Conservation (phyloP, 306 rosid species). For the Pyrus pyrifolia region DNA sequence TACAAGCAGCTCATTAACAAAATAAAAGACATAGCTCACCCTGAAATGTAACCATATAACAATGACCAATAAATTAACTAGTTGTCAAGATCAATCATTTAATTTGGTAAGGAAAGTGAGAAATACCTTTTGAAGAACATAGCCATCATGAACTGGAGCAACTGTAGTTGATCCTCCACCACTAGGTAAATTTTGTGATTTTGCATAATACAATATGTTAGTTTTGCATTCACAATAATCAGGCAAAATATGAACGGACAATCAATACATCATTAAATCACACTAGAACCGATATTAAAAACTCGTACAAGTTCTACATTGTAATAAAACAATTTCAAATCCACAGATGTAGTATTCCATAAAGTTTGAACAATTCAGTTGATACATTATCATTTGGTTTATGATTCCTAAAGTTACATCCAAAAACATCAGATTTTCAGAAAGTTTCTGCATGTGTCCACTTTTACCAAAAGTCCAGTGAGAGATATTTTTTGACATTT, state of each 20-base stretch:
- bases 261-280: background rate
- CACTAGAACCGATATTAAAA: background rate
- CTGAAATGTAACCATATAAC: background rate
- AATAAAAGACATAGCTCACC: background rate
- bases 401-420: background rate
- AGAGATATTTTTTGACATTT: background rate
- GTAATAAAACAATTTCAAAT: background rate
- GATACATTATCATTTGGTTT: background rate
- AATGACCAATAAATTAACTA: background rate
- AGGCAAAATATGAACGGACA: background rate
- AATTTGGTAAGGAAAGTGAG: background rate
- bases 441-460: background rate
- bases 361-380: background rate
- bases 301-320: background rate
- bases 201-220: slow-evolving; percentile 19
- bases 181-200: slow-evolving; percentile 32
- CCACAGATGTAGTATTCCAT: background rate
- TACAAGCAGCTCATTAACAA: background rate
- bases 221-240: slow-evolving; percentile 7
- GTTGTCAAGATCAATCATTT: background rate
- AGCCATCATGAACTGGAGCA: slow-evolving; percentile 98
- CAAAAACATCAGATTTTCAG: background rate
- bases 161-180: slow-evolving; percentile 98
- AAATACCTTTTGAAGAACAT: slow-evolving; percentile 90
- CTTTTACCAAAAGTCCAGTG: background rate